phyloP scores from a whole-genome alignment of 495 filamentous ascomycete genomes.

The Oleoguttula mirabilis region DNA sequence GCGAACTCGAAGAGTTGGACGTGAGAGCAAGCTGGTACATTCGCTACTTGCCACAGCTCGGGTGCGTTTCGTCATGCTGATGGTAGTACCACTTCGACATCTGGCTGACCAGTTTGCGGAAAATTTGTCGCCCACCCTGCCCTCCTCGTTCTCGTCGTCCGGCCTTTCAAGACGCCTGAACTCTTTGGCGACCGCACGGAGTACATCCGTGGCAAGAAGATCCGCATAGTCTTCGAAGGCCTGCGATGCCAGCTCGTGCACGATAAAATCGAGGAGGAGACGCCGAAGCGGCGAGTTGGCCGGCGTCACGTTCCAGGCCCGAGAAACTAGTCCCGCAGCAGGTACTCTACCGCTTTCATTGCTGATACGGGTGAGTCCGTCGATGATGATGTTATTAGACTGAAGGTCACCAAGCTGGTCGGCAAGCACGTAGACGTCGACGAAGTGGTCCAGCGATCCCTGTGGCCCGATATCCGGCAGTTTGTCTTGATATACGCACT shows the following conservation, averaged over 20 bases:
- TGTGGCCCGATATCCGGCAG: neutral
- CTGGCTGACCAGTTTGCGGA: no score
- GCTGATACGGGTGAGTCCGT: neutral
- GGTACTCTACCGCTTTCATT: neutral
- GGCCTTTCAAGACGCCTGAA: neutral
- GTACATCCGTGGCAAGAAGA: no score
- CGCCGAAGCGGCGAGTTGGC: neutral
- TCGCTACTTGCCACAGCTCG: neutral
- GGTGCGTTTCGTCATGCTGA: constrained; percentile 1
- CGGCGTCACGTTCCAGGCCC: neutral
- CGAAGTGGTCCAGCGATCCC: neutral
- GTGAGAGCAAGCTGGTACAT: no score
- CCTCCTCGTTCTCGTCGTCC: no score
- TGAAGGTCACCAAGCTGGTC: neutral
- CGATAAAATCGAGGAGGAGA: neutral
- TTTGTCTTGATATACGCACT: neutral
- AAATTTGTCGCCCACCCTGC: no score
- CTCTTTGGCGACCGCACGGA: no score
- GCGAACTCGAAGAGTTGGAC: no score
- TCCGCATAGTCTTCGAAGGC: no score
- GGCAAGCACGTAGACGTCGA: constrained; percentile 1
- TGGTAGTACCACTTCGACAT: no score
- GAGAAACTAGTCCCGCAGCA: neutral
- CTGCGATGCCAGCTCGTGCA: neutral
- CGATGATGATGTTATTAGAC: neutral